Conservation (phyloP, 1,284 basidiomycete genomes). For the Trichosporon faecale region DNA sequence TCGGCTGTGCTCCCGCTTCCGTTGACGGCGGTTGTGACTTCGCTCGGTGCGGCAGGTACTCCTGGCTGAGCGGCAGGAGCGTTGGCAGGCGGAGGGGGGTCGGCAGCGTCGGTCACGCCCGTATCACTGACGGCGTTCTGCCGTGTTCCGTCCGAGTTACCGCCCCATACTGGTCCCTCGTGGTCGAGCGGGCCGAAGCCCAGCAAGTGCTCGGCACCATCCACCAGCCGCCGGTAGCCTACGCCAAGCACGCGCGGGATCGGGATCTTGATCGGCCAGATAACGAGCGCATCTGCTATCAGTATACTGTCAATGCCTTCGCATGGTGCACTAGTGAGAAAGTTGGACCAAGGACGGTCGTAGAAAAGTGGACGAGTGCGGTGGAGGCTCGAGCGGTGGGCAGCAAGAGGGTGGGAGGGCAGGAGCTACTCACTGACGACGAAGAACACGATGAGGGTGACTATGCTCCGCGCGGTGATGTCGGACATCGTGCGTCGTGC, state of each 20-base stretch:
- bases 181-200: neutral
- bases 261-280: conserved; percentile 19
- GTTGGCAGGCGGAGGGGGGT: neutral
- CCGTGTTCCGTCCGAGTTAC: conserved; percentile 9
- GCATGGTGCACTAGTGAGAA: too few relatives aligned
- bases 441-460: conserved; percentile 69
- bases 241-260: conserved; percentile 5
- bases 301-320: neutral
- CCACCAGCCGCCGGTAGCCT: neutral
- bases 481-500: neutral
- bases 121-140: neutral
- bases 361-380: too few relatives aligned
- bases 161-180: neutral
- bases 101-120: neutral
- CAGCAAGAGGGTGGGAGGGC: neutral
- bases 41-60: neutral
- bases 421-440: conserved; percentile 60
- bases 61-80: neutral
- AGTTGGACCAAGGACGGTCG: too few relatives aligned
- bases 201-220: neutral
- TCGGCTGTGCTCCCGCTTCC: neutral
- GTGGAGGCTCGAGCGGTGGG: neutral
- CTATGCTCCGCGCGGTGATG: conserved; percentile 56
- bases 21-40: neutral
- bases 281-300: conserved; percentile 20